Evolutionary conservation across 106 monocot species (phyloP), one percentile per base, ranked within the genome.

Genomic region (Apostasia ramifera): DNA sequence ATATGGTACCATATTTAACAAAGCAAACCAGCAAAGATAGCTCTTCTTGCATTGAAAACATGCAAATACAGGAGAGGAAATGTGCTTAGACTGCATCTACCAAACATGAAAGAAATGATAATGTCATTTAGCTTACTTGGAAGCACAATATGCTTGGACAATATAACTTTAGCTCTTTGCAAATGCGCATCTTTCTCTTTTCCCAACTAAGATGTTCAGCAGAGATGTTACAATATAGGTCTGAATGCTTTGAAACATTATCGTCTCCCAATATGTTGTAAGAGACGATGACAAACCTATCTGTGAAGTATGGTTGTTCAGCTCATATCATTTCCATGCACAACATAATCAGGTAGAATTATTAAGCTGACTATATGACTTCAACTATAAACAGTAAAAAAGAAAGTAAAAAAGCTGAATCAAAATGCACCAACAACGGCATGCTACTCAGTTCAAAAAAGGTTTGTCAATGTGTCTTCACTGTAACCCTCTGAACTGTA

Each of bases 201-300:
- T 70, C 69, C 88, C 88, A 88, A 40, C 61, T 55, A 61, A 88
- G 67, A 65, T 81, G 62, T 45, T 74, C 10, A 37, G 75, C 60
- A 54, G 70, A 70, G 12, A 88, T 76, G 40, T 53, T 5, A 37
- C 67, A 9, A 49, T 84, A 88, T 40, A 88, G 53, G 53, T 88
- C 81, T 26, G 48, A 13, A 66, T 88, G 88, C 3, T 79, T 79
- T 26, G 76, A 77, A 40, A 71, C 84, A 52, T 88, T 88, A 13
- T 71, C 84, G 40, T 74, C 81, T 10, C 78, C 84, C 79, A 88
- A 67, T 53, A 88, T 82, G 53, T 84, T 88, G 42, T 88, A 88
- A 2, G 84, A 84, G 63, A 81, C 81, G 8, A 84, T 50, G 3
- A 76, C 68, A 74, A 88, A 79, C 71, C 79, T 81, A 13, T 76